These are phyloP conservation scores for Dispira simplex DNA, from an alignment of 192 early-diverging fungal genomes.

Conservation along the genomic window DNA sequence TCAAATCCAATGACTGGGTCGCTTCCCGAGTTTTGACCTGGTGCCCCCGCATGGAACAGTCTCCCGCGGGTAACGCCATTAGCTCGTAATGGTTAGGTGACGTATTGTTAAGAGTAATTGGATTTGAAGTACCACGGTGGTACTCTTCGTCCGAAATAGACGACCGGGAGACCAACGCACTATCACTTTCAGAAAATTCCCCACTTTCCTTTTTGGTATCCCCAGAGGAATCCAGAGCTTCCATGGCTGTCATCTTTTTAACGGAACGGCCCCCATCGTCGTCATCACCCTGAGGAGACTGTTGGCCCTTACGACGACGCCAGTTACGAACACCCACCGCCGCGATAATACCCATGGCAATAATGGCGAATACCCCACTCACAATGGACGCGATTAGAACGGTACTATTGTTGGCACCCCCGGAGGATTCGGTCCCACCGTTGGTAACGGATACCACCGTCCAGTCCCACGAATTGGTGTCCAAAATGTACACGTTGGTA, in stretches of 20 bases:
- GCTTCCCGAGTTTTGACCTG: background rate
- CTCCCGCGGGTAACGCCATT: background rate
- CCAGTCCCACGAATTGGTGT: constrained; percentile 43
- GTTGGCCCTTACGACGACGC: constrained; percentile 16
- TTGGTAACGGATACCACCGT: constrained; percentile 25
- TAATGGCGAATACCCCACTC: constrained; percentile 24
- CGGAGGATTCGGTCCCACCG: constrained; percentile 12
- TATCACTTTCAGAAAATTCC: background rate
- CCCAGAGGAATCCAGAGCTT: background rate
- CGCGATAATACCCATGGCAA: constrained; percentile 26
- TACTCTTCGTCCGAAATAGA: background rate
- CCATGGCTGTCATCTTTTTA: background rate
- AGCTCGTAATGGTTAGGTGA: background rate
- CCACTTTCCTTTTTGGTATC: background rate
- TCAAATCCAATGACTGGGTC: background rate
- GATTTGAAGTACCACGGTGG: background rate
- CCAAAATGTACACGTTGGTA: constrained; percentile 46
- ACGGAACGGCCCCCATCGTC: background rate
- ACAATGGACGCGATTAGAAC: constrained; percentile 30
- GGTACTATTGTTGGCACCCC: constrained; percentile 19
- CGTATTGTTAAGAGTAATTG: background rate
- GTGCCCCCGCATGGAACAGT: background rate
- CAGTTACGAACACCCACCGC: constrained; percentile 23
- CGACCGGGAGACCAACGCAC: background rate
- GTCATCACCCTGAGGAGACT: background rate